These are phyloP conservation scores for Oryza glaberrima DNA, from an alignment of 176 grass and related monocot genomes.

Conservation along the genomic window DNA sequence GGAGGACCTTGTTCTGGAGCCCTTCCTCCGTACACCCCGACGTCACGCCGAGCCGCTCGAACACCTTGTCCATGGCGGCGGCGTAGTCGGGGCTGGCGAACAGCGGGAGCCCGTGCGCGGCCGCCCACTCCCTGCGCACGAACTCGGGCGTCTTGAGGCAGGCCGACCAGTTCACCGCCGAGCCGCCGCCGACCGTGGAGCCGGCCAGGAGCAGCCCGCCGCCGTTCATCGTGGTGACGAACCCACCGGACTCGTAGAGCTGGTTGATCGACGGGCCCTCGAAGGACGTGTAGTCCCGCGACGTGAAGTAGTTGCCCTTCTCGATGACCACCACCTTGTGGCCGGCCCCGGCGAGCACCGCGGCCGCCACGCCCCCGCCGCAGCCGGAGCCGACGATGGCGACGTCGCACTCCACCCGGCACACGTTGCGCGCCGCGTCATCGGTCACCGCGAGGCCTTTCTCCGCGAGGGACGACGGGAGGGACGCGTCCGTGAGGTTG, in stretches of 20 bases:
- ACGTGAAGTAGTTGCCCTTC: constrained; percentile 86
- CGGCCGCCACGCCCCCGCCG: constrained; percentile 82
- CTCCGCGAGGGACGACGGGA: constrained; percentile 36
- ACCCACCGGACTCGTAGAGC: constrained; percentile 73
- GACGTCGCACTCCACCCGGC: constrained; percentile 64
- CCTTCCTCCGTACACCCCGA: constrained; percentile 60
- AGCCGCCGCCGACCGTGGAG: constrained; percentile 81
- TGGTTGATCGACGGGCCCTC: constrained; percentile 76
- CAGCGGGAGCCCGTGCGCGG: constrained; percentile 47
- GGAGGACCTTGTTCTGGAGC: constrained; percentile 89
- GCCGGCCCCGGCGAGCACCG: constrained; percentile 68
- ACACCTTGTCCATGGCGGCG: constrained; percentile 78
- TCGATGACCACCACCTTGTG: constrained; percentile 87
- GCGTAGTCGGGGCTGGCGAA: constrained; percentile 63
- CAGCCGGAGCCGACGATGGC: constrained; percentile 80
- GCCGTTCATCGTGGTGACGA: constrained; percentile 54
- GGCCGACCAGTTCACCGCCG: constrained; percentile 89
- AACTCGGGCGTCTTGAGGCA: constrained; percentile 72
- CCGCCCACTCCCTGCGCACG: constrained; percentile 67
- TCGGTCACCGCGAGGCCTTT: constrained; percentile 53
- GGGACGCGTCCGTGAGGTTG: constrained; percentile 53
- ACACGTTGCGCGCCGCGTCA: constrained; percentile 30
- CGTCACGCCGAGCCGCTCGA: constrained; percentile 64
- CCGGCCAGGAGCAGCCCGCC: constrained; percentile 65
- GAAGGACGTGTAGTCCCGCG: constrained; percentile 72